Evolutionary conservation across 306 rosid genomes (phyloP).

Genomic region (Acacia confusa): DNA sequence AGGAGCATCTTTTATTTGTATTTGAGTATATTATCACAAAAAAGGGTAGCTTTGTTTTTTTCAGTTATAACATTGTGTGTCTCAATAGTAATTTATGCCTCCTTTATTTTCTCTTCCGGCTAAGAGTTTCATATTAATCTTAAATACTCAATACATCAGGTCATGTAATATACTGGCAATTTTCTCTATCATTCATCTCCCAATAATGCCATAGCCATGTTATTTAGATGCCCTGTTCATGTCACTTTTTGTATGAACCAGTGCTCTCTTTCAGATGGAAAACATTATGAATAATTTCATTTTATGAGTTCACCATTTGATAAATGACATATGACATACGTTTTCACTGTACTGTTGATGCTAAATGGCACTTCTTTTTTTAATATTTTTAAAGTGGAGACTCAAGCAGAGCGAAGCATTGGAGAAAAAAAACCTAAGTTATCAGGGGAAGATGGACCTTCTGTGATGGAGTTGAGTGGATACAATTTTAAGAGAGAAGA

Average conservation of each 20-base stretch:
- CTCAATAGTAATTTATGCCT: background rate
- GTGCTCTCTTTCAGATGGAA: background rate
- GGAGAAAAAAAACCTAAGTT: constrained; percentile 79
- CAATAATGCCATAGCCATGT: background rate
- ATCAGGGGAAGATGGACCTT: constrained; percentile 65
- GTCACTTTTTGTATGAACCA: background rate
- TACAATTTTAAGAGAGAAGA: constrained; percentile 83
- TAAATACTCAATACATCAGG: background rate
- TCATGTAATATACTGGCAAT: background rate
- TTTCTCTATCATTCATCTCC: background rate
- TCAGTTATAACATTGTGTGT: background rate
- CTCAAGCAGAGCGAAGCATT: constrained; percentile 63
- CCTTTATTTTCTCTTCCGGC: background rate
- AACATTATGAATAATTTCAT: background rate
- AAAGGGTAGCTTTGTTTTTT: background rate
- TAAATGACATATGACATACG: background rate
- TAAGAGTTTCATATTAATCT: background rate
- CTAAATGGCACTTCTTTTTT: background rate
- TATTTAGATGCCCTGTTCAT: background rate
- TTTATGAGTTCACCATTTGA: background rate
- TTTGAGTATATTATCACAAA: too few relatives aligned
- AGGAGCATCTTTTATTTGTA: too few relatives aligned
- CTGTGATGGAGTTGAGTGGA: constrained; percentile 72
- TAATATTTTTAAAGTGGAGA: constrained; percentile 26
- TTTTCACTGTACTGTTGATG: background rate